A percentile compares a stretch with the other conserved stretches of the same genome.
phyloP scores from a whole-genome alignment of 345 rosid genomes.

The Durio zibethinus region DNA sequence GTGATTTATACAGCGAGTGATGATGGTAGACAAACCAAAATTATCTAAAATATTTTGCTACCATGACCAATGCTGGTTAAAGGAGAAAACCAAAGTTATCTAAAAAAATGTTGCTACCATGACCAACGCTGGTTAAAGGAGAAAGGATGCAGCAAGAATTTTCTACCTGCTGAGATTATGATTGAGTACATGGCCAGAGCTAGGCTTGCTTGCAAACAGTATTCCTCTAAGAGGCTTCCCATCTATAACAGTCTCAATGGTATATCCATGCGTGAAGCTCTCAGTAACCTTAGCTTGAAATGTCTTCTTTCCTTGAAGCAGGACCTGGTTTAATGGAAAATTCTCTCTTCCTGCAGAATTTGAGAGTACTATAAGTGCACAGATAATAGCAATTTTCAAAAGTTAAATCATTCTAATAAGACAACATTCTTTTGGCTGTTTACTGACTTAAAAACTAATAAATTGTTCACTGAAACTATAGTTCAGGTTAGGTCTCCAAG shows the following conservation, averaged over 20 bases:
- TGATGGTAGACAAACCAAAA: background rate
- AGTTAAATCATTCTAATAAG: background rate
- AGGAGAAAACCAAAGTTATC: too few species aligned
- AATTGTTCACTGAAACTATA: background rate
- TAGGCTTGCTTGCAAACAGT: slow-evolving; percentile 66
- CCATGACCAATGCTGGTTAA: background rate
- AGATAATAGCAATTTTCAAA: background rate
- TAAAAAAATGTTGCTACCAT: background rate
- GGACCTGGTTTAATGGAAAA: slow-evolving; percentile 33
- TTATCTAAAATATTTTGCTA: background rate
- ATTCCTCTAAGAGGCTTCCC: slow-evolving; percentile 88
- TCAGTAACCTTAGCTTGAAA: slow-evolving; percentile 84
- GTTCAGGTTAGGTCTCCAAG: background rate
- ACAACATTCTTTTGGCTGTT: background rate
- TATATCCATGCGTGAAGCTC: slow-evolving; percentile 67
- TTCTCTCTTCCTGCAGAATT: slow-evolving; percentile 50
- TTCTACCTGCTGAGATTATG: slow-evolving; percentile 47
- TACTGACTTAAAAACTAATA: background rate
- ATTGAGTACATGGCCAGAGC: slow-evolving; percentile 27
- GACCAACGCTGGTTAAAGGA: background rate
- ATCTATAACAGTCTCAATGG: slow-evolving; percentile 76
- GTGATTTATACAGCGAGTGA: background rate
- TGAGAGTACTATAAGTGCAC: background rate
- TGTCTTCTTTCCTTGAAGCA: slow-evolving; percentile 60
- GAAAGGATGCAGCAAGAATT: slow-evolving; percentile 15